These are phyloP conservation scores for Pezicula carpinea DNA, from an alignment of 2,329 filamentous ascomycete genomes.

Conservation along the genomic window DNA sequence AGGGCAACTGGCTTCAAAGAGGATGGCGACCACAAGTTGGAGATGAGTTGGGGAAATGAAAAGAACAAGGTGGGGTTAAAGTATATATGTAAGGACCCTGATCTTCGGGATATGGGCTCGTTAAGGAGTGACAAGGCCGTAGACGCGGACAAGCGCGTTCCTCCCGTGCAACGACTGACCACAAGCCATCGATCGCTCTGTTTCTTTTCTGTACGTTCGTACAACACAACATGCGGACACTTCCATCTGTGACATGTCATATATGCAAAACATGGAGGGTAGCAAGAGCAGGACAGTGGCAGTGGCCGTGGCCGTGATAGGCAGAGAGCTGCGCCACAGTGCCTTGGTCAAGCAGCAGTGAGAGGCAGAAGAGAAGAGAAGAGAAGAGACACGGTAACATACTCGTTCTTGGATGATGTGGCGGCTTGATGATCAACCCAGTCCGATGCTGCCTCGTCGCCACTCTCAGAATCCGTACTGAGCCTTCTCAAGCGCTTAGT, in stretches of 20 bases:
- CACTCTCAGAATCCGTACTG: conserved; percentile 27
- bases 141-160: conserved; percentile 6
- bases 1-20: background rate
- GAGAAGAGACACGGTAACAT: background rate
- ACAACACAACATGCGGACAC: too few species aligned
- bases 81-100: conserved; percentile 4
- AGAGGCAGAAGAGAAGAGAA: background rate
- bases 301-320: background rate
- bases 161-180: background rate
- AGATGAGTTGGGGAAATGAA: conserved; percentile 3
- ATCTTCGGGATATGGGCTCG: conserved; percentile 17
- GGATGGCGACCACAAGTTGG: background rate
- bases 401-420: conserved; percentile 4
- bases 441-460: conserved; percentile 18
- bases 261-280: background rate
- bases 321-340: conserved; percentile 3
- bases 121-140: conserved; percentile 10
- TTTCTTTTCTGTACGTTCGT: too few species aligned
- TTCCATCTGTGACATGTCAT: too few species aligned
- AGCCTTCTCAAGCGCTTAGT: conserved; percentile 22
- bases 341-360: background rate
- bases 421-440: conserved; percentile 14
- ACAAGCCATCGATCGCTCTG: too few species aligned
- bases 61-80: conserved; percentile 4
- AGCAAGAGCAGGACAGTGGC: background rate